Percentiles rank a stretch among this genome's conserved stretches.
These are phyloP conservation scores for Phtheirospermum japonicum DNA, from an alignment of 257 asterid species.

Conservation along the genomic window DNA sequence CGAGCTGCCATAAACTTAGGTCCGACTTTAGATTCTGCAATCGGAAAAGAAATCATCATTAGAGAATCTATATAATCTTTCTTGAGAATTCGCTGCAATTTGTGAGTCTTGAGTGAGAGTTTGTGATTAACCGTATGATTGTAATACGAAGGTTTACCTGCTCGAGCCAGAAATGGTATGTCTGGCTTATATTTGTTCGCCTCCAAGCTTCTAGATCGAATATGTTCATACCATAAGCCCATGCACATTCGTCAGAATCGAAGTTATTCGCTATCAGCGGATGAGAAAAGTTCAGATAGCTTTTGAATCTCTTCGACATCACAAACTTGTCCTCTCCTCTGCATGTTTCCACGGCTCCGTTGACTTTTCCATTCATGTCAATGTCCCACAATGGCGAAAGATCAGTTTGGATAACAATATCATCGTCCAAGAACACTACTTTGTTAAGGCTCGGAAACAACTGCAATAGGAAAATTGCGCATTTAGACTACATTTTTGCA, in stretches of 20 bases:
- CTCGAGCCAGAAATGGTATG: slow-evolving; percentile 74
- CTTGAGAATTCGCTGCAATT: not conserved
- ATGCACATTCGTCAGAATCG: slow-evolving; percentile 76
- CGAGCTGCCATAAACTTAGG: slow-evolving; percentile 87
- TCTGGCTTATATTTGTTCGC: slow-evolving; percentile 62
- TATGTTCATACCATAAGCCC: slow-evolving; percentile 95
- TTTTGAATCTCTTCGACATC: slow-evolving; percentile 75
- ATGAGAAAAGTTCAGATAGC: slow-evolving; percentile 81
- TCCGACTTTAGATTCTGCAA: slow-evolving; percentile 79
- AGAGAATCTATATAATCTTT: not conserved
- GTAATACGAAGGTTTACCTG: slow-evolving; percentile 54
- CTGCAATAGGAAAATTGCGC: slow-evolving; percentile 38
- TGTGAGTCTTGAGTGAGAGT: no score
- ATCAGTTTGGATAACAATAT: slow-evolving; percentile 78
- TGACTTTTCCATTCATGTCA: slow-evolving; percentile 78
- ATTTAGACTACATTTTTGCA: slow-evolving; percentile 6
- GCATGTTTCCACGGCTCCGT: slow-evolving; percentile 87
- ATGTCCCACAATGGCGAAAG: slow-evolving; percentile 86
- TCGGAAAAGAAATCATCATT: slow-evolving; percentile 8
- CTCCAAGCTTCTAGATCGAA: slow-evolving; percentile 88
- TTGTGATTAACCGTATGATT: no score
- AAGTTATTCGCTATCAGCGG: slow-evolving; percentile 61
- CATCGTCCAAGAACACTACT: slow-evolving; percentile 85
- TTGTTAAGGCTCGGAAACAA: slow-evolving; percentile 73
- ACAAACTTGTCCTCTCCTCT: slow-evolving; percentile 71